Percentiles rank a stretch among this genome's conserved stretches.
Conservation (phyloP, 192 early-diverging fungal genomes). For the Phlyctochytrium arcticum region DNA sequence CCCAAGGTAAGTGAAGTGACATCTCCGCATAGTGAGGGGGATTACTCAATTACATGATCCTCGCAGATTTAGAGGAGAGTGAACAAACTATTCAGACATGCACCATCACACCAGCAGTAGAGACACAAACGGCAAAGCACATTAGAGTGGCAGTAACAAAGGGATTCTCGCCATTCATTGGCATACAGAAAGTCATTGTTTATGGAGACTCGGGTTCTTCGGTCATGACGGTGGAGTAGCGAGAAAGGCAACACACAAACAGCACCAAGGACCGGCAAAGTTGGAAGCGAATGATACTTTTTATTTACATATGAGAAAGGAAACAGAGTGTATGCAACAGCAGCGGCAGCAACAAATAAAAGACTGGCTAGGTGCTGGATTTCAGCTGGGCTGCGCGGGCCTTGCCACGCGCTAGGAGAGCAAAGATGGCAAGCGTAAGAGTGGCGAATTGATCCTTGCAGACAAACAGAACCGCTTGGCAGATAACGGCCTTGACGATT, state of each 20-base stretch:
- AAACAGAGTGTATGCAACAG: too few relatives aligned
- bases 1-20: neutral
- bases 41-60: too few relatives aligned
- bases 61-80: constrained; percentile 10
- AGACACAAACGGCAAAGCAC: neutral
- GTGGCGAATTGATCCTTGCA: constrained; percentile 87
- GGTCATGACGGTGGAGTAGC: too few relatives aligned
- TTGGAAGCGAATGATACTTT: too few relatives aligned
- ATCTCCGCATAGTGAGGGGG: neutral
- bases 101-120: neutral
- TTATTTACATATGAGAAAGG: too few relatives aligned
- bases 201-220: constrained; percentile 14
- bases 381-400: too few relatives aligned
- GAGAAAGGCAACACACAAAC: too few relatives aligned
- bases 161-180: constrained; percentile 22
- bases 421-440: constrained; percentile 64
- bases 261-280: too few relatives aligned
- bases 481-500: constrained; percentile 98
- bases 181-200: constrained; percentile 13
- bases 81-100: constrained; percentile 8
- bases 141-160: constrained; percentile 9
- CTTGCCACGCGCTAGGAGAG: constrained; percentile 22
- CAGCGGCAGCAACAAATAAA: too few relatives aligned
- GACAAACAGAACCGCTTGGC: constrained; percentile 96
- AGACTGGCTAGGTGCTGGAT: too few relatives aligned